Evolutionary conservation across 2,329 filamentous ascomycete genomes (phyloP), one percentile per base, ranked within the genome.

Genomic region (Davidsoniella neocaledoniae): DNA sequence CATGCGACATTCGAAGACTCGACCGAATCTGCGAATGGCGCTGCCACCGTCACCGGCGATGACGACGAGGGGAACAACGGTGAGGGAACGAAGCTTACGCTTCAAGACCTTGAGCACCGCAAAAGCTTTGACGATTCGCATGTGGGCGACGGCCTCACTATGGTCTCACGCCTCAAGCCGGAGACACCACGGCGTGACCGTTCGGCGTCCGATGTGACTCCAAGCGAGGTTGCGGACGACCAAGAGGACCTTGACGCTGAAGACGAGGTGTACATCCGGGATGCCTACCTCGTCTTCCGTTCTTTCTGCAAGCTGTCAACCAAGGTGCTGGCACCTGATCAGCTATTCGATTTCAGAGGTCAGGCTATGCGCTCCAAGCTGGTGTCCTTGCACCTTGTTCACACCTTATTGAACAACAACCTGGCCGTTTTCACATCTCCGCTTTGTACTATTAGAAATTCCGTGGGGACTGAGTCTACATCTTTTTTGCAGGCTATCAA

Each of bases 301-400:
- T 94, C 91, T 2, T 91, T 98, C 68, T 98, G 93, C 72, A 94
- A 95, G 65, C 71, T 98, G 43, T 95, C 90, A 53, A 95, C 90
- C 55, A 98, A 98, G 63, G 70, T 87, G 39, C 71, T 98, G 23
- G 79, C 85, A 7, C 79, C 87, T 2, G 91, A 98, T 54, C 88
- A 96, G 63, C 79, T 94, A 17, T 87, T 90, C 59, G 91, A 98
- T 60, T 68, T 94, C 47, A 87, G 86, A 50, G 90, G 88, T 16
- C 88, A 95, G 60, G 86, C 90, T 37, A 98, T 98, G 90, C 81
- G 91, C 54, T 95, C 90, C 2, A 98, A 98, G 65, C 73, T 98
- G 47, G 77, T 98, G 54, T 95, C 91, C 14, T 75, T 98, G 51
- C 88, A 98, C 63, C 81, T 96, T 54, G 91, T 98, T 55, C 88